Conservation (phyloP, 192 early-diverging fungal species). For the Linnemannia schmuckeri region DNA sequence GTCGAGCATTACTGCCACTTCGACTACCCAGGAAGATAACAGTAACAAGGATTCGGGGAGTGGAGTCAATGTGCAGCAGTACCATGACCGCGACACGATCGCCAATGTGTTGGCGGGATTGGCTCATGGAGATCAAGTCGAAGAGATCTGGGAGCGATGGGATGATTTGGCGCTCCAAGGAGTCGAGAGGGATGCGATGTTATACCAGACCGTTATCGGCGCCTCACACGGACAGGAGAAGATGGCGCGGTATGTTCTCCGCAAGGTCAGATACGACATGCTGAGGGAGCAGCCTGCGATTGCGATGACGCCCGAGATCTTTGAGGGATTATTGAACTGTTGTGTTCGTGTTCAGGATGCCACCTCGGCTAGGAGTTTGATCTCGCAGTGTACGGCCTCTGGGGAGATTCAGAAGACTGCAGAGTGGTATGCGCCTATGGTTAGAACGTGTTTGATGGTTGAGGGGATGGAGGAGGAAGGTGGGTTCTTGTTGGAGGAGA, state of each 20-base stretch:
- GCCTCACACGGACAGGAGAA: conserved; percentile 43
- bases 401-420: conserved; percentile 43
- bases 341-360: conserved; percentile 45
- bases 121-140: conserved; percentile 32
- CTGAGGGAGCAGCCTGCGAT: conserved; percentile 38
- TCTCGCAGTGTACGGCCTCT: conserved; percentile 30
- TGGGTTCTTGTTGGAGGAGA: conserved; percentile 35
- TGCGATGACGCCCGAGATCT: conserved; percentile 33
- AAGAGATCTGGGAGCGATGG: conserved; percentile 40
- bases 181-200: conserved; percentile 29
- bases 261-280: conserved; percentile 24
- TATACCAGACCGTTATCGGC: conserved; percentile 52
- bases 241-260: conserved; percentile 27
- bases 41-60: background rate
- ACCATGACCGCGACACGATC: conserved; percentile 33
- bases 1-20: background rate
- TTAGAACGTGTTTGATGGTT: conserved; percentile 36
- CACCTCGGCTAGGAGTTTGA: conserved; percentile 24
- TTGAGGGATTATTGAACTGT: conserved; percentile 42
- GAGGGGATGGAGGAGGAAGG: conserved; percentile 49
- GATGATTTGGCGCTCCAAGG: conserved; percentile 34
- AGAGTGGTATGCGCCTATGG: conserved; percentile 53
- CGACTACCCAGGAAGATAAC: background rate
- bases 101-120: conserved; percentile 40
- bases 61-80: background rate